Evolutionary conservation across 1,139 yeast species (phyloP), one percentile per base, ranked within the genome.

Genomic region (Debaryomycetaceae sp.): DNA sequence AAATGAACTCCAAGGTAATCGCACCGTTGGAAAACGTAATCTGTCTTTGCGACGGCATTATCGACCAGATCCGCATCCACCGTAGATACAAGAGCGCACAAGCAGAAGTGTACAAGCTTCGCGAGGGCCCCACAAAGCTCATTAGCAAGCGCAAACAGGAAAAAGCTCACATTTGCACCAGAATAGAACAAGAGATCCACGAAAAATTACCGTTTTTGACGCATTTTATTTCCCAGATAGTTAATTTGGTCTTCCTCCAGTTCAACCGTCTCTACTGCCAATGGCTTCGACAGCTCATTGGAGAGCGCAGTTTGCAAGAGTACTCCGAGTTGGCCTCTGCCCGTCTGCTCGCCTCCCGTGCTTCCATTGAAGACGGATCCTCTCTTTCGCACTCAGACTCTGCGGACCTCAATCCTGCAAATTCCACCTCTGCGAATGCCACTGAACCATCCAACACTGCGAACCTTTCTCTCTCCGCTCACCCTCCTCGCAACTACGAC

Each of bases 221-320:
- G 31, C 32, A 22, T 26, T 41, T 31, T 16, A 37, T 31, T 19
- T 36, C 36, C 26, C 34, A 17, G 16, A 30, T 45, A 24, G 40
- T 42, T 5, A 15, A 17, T 28, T 16, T 35, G 9, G 30, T 41
- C 24, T 31, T 35, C 24, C n/a, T 14, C 5, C 30, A 31, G 9
- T 41, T 44, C 30, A 41, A 41, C 30, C 28, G 30, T 15, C 34
- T 39, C 35, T 41, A 33, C 26, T 38, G 46, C 35, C 28, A 26
- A 11, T 51, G 54, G 54, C 36, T 37, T 16, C 34, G 26, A 18
- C 40, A 34, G 30, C 40, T 45, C n/a, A 41, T 49, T 11, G 51
- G 53, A 6, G 41, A 41, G 9, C 38, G 50, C 24, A 45, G 49
- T 30, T 31, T 48, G 15, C 11, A 36, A n/a, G 51, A 49, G 36